Base-by-base conservation (phyloP, 2,329 filamentous ascomycete species). In the Trichophyton verrucosum region DNA sequence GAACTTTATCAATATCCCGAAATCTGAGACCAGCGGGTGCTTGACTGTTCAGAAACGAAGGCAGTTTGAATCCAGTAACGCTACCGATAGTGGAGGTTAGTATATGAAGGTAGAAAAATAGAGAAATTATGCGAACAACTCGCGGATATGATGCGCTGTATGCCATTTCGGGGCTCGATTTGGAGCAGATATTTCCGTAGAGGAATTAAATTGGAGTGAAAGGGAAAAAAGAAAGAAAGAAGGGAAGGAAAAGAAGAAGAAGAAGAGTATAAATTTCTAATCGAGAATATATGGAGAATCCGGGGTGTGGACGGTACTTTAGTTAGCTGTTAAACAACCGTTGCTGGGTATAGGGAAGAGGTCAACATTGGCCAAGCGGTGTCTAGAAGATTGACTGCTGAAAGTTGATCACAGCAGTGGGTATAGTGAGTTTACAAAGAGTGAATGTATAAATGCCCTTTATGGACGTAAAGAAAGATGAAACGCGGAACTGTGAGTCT, bases 41-140 rank as follows among this genome's bases (percentile, higher is more conserved):
- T 60, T 61, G 63, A 62, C 60, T 62, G 62, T 46, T 61, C 17
- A 44, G 59, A 57, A 61, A 63, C 6, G 61, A 55, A 4, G 56
- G 49, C 11, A 64, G 58, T 36, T 40, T 64, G 8, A 65, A 58
- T 6, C 61, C 58, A 53, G 11, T n/a, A 17, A n/a, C 58, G 4
- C 15, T 24, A 11, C 3, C 27, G 8, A 17, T 22, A n/a, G 56
- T 44, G 27, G 33, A 62, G 8, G 56, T 55, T 38, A 20, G 38
- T 2, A 61, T 5, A 17, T 47, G 47, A 13, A 60, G 27, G 47
- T 30, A 17, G 33, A 49, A 9, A 42, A 59, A 36, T 3, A 57
- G 11, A 7, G 22, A 57, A n/a, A 57, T 1, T 15, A 51, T 33
- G 42, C 3, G 8, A 49, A 42, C 9, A 15, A 56, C 33, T 49